Evolutionary conservation across 2,329 filamentous ascomycete genomes (phyloP), one percentile per base, ranked within the genome.

Genomic region (Beauveria varroae): DNA sequence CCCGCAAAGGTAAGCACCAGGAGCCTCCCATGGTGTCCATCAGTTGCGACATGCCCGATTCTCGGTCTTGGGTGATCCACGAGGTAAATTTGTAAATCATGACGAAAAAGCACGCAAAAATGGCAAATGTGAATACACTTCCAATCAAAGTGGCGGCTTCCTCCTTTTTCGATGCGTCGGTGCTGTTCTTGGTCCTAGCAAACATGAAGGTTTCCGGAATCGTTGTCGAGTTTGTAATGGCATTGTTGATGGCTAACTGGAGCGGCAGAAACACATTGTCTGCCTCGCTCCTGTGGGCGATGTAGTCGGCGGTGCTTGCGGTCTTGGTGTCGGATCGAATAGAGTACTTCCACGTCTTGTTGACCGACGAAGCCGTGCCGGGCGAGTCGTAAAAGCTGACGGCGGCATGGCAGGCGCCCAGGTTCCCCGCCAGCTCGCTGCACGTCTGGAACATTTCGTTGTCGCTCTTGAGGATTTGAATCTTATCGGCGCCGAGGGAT

Each of bases 281-380:
- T 22, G 30, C 55, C 30, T 37, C 20, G 5, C 55, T 22, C 5
- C 28, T 30, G 44, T 57, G 55, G 14, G 43, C 44, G 1, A 49
- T 14, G 28, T 81, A 73, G 40, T 84, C 81, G 64, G 81, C 79
- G 52, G 63, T 88, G 68, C 47, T 81, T 49, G 61, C 47, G 9
- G 61, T 58, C 3, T 64, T 62, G 0, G 66, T 65, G 49, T 72
- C 70, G 20, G 65, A 65, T 1, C 66, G 65, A 24, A 73, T 64
- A 0, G 65, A 66, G 54, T 73, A 73, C 30, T 68, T 66, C 69
- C 70, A 73, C 8, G 66, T 69, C 28, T 68, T 64, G 20, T 57
- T 57, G 1, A 20, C 52, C 8, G 28, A 37, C n/a, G 55, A 57
- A 1, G 20, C 5, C 8, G 68, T 71, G 51, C 64, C 58, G 9